Evolutionary conservation across 768 basidiomycete species (phyloP), one percentile per base, ranked within the genome.

Genomic region (Boletus huronensis): DNA sequence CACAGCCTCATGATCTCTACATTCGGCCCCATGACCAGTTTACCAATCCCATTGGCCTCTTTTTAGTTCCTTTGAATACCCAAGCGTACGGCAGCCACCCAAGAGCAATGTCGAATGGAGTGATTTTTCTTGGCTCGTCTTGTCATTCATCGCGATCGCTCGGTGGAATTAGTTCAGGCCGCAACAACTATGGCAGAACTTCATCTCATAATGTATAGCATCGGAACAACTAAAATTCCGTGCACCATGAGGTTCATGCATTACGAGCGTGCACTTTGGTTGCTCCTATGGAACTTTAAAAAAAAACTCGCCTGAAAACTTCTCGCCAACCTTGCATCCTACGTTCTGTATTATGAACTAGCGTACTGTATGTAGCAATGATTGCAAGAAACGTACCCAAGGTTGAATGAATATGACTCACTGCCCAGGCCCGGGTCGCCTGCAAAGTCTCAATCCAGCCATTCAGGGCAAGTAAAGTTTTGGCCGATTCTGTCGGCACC

Each of bases 1-100:
- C 65, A 69, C 67, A 68, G 66, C 66, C 57, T 54, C 49, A n/a
- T n/a, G 23, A 47, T 51, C 19, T 19, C 61, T 42, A 16, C 21
- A 50, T 61, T 48, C 36, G 40, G 50, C 41, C 32, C 19, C 39
- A n/a, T 23, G 52, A 29, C 25, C 14, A 39, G 32, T 41, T 42
- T 55, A 17, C 44, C 47, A 53, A 47, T 46, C 41, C 25, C 50
- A 39, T 48, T 36, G 41, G 25, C 42, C 26, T 21, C 46, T 46
- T 53, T 41, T 19, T 40, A 29, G 41, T 21, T 34, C 19, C n/a
- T 21, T 41, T 50, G 10, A 39, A 43, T 17, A 35, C 34, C 16
- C 52, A 55, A 39, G 7, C 44, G 23, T 45, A 34, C 31, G 52
- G 55, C n/a, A 48, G 28, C 59, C 47, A 55, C 55, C 52, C 16